These are phyloP conservation scores for Kodamaea sagamina DNA, from an alignment of 805 yeast genomes.

Conservation along the genomic window DNA sequence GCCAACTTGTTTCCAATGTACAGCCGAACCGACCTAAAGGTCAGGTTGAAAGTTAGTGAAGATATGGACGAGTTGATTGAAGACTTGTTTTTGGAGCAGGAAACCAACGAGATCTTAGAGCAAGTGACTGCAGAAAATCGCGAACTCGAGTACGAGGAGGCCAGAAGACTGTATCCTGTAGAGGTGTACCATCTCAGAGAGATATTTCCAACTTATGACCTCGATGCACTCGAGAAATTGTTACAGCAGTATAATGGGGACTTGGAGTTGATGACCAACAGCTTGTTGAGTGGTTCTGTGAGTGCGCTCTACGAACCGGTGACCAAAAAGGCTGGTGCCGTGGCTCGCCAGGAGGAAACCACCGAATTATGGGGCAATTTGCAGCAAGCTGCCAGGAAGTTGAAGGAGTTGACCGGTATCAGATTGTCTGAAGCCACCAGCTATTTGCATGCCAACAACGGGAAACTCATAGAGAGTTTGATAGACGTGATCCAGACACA, in stretches of 20 bases:
- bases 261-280: conserved; percentile 28
- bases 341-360: conserved; percentile 6
- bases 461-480: conserved; percentile 33
- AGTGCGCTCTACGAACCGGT: conserved; percentile 7
- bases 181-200: conserved; percentile 31
- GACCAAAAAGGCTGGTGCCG: conserved; percentile 10
- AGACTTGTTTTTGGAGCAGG: conserved; percentile 23
- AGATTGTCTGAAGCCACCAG: conserved; percentile 17
- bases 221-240: conserved; percentile 28
- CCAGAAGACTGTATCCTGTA: conserved; percentile 12
- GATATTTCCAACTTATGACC: conserved; percentile 48
- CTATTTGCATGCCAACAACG: conserved; percentile 29
- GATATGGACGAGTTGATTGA: conserved; percentile 28
- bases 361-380: conserved; percentile 16
- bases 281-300: conserved; percentile 14
- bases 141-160: conserved; percentile 4
- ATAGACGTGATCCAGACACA: conserved; percentile 33
- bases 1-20: conserved; percentile 30
- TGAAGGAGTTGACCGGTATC: conserved; percentile 23
- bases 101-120: conserved; percentile 13
- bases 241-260: conserved; percentile 33
- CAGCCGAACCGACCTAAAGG: conserved; percentile 28
- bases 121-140: conserved; percentile 10
- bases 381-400: conserved; percentile 18
- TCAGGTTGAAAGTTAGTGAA: conserved; percentile 26